These are phyloP conservation scores for Pseudogymnoascus sp. DNA, from an alignment of 2,329 filamentous ascomycete genomes.

Conservation along the genomic window DNA sequence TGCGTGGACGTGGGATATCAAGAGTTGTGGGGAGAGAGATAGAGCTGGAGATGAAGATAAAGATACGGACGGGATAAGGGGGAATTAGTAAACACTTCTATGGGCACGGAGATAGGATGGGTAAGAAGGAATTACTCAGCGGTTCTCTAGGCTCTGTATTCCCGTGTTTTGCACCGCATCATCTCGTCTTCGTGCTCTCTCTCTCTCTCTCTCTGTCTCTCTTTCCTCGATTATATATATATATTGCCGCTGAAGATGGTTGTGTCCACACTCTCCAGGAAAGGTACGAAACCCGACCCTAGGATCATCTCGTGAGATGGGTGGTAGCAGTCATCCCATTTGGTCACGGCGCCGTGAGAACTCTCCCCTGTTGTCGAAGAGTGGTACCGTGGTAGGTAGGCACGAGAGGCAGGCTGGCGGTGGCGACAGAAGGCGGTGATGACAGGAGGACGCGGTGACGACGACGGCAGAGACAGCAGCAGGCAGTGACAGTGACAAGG, in stretches of 20 bases:
- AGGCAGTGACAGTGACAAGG: background rate
- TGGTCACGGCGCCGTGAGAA: background rate
- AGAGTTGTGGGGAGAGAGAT: background rate
- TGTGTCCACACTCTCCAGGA: background rate
- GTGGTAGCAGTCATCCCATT: background rate
- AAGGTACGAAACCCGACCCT: background rate
- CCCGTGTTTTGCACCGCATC: too few species aligned
- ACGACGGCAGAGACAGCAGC: too few species aligned
- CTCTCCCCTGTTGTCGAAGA: background rate
- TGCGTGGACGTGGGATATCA: background rate
- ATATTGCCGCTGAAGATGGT: background rate
- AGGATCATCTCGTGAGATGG: background rate
- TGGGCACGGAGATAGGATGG: too few species aligned
- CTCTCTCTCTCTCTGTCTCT: too few species aligned
- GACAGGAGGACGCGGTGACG: too few species aligned
- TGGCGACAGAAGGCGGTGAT: too few species aligned
- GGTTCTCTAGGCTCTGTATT: too few species aligned
- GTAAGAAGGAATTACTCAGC: too few species aligned
- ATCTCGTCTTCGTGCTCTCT: too few species aligned
- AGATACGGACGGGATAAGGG: background rate
- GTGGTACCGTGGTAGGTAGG: background rate
- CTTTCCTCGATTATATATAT: too few species aligned
- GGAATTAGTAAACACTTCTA: background rate
- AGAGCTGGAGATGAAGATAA: background rate
- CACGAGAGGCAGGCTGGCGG: background rate